phyloP scores from a whole-genome alignment of 306 rosid genomes.

The Rosa chinensis region DNA sequence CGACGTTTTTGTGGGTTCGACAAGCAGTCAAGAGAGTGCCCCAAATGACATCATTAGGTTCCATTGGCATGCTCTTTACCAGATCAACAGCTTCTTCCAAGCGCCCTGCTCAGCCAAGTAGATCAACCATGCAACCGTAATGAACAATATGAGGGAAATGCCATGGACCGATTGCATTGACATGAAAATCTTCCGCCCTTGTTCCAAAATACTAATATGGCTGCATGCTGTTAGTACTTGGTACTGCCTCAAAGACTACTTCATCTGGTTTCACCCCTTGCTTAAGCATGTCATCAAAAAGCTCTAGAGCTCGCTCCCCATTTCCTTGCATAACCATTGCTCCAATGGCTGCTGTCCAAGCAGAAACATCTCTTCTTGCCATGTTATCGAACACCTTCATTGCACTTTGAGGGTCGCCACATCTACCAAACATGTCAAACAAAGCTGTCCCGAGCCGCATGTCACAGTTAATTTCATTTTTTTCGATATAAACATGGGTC shows the following conservation, averaged over 20 bases:
- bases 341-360: too few species aligned
- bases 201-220: constrained; percentile 29
- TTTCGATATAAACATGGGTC: too few species aligned
- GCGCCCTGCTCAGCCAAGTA: too few species aligned
- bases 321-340: too few species aligned
- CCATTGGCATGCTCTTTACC: constrained; percentile 22
- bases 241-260: constrained; percentile 64
- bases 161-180: too few species aligned
- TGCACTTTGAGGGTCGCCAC: constrained; percentile 63
- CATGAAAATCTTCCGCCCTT: constrained; percentile 24
- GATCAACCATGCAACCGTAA: too few species aligned
- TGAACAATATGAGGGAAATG: too few species aligned
- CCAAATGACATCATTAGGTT: constrained; percentile 35
- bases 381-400: constrained; percentile 50
- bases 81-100: too few species aligned
- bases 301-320: constrained; percentile 45
- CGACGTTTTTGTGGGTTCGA: too few species aligned
- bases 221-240: constrained; percentile 71
- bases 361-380: constrained; percentile 22
- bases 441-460: constrained; percentile 28
- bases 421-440: constrained; percentile 27
- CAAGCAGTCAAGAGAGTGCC: constrained; percentile 3
- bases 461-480: too few species aligned
- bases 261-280: constrained; percentile 61
- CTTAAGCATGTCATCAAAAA: constrained; percentile 60